phyloP scores from a whole-genome alignment of 2,329 filamentous ascomycete genomes.

The Triangularia setosa region DNA sequence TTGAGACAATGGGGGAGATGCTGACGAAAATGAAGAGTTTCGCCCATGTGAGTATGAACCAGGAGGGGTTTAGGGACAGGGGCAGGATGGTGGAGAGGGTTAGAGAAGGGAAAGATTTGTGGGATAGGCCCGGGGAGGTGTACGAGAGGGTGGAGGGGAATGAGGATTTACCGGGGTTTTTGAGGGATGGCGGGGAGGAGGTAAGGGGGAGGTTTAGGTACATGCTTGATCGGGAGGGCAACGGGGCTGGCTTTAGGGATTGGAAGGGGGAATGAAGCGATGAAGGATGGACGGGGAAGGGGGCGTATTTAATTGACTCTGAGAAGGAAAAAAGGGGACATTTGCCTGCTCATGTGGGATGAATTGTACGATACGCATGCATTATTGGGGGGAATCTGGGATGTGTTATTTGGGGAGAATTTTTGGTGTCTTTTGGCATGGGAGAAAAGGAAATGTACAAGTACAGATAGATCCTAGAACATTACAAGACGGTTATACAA shows the following conservation, averaged over 20 bases:
- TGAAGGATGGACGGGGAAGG: no score
- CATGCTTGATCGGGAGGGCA: conserved; percentile 43
- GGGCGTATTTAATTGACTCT: no score
- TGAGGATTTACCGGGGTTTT: conserved; percentile 48
- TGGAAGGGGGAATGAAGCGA: conserved; percentile 23
- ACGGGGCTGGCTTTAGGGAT: conserved; percentile 46
- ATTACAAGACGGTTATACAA: no score
- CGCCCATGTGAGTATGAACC: conserved; percentile 52
- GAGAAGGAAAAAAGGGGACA: no score
- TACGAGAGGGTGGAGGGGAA: conserved; percentile 50
- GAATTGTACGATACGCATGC: no score
- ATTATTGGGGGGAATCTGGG: no score
- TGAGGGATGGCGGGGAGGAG: conserved; percentile 32
- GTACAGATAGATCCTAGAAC: no score
- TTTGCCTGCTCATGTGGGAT: no score
- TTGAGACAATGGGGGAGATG: conserved; percentile 52
- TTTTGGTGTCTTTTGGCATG: no score
- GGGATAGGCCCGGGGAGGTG: conserved; percentile 45
- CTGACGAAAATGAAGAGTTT: conserved; percentile 54
- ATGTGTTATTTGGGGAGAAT: no score
- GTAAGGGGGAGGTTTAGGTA: conserved; percentile 41
- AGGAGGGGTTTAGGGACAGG: conserved; percentile 43
- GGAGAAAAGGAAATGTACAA: no score
- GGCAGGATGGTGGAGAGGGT: conserved; percentile 49
- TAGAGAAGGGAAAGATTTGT: conserved; percentile 50